phyloP scores from a whole-genome alignment of 768 basidiomycete species.

The Pleurotus citrinopileatus region DNA sequence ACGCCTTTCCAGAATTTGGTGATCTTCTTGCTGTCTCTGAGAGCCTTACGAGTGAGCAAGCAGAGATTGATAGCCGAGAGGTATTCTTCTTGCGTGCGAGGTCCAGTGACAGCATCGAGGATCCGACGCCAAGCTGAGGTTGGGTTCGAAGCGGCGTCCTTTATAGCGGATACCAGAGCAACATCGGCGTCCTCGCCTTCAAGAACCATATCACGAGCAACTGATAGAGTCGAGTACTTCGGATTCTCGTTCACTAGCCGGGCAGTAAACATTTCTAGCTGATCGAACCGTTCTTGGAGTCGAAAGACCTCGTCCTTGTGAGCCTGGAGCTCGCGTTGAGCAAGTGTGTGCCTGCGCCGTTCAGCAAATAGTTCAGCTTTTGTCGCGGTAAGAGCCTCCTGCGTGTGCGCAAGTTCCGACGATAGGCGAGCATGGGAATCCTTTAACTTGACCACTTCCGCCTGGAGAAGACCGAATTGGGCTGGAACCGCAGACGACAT shows the following conservation, averaged over 20 bases:
- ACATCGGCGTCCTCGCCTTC: slow-evolving; percentile 35
- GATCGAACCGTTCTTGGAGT: slow-evolving; percentile 24
- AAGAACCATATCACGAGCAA: slow-evolving; percentile 24
- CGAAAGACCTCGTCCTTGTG: slow-evolving; percentile 23
- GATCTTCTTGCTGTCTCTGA: slow-evolving; percentile 28
- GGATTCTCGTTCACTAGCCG: slow-evolving; percentile 34
- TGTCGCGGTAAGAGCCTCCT: slow-evolving; percentile 25
- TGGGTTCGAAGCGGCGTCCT: slow-evolving; percentile 34
- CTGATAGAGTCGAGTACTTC: slow-evolving; percentile 28
- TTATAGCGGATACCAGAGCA: slow-evolving; percentile 40
- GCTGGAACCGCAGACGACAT: slow-evolving; percentile 11
- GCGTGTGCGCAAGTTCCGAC: slow-evolving; percentile 12
- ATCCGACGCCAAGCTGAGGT: slow-evolving; percentile 41
- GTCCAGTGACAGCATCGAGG: slow-evolving; percentile 28
- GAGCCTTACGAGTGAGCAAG: slow-evolving; percentile 27
- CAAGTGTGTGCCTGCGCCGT: slow-evolving; percentile 24
- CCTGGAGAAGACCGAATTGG: slow-evolving; percentile 22
- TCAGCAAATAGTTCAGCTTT: slow-evolving; percentile 25
- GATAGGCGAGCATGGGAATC: slow-evolving; percentile 13
- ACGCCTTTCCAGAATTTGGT: slow-evolving; percentile 37
- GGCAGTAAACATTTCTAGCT: slow-evolving; percentile 32
- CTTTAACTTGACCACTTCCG: slow-evolving; percentile 21
- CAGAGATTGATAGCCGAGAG: slow-evolving; percentile 30
- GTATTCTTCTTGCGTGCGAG: slow-evolving; percentile 29
- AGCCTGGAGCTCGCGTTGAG: slow-evolving; percentile 16